phyloP scores from a whole-genome alignment of 176 grass and related monocot genomes.

The Elymus sibiricus region DNA sequence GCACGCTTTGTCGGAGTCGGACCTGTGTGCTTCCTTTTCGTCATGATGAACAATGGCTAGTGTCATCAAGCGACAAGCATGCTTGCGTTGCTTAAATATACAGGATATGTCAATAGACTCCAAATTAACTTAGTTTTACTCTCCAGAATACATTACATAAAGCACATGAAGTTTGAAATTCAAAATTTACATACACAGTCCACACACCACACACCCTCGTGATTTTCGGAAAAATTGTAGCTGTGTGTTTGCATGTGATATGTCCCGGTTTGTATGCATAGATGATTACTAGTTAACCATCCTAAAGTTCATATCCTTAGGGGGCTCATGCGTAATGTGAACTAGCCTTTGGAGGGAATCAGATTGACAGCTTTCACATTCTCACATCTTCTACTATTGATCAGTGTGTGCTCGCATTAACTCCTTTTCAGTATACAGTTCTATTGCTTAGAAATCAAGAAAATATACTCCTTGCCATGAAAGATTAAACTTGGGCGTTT shows the following conservation, averaged over 20 bases:
- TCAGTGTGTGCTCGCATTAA: not conserved
- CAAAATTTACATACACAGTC: not conserved
- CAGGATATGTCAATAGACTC: not conserved
- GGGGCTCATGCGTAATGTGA: not conserved
- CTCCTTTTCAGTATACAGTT: not conserved
- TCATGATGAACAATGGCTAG: not conserved
- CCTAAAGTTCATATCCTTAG: too few species aligned
- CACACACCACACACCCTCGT: not conserved
- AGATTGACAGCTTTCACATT: not conserved
- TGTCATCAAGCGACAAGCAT: not conserved
- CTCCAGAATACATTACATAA: not conserved
- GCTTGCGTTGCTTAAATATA: not conserved
- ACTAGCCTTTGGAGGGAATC: not conserved
- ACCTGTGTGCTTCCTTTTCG: slow-evolving; percentile 1
- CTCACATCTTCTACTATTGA: not conserved
- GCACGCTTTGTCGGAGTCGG: slow-evolving; percentile 6
- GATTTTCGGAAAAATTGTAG: not conserved
- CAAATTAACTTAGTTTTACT: not conserved
- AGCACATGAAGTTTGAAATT: not conserved
- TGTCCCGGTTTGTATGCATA: not conserved
- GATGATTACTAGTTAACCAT: not conserved
- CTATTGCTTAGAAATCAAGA: not conserved
- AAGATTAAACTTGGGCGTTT: not conserved
- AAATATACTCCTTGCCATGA: not conserved
- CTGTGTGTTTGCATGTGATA: not conserved